Evolutionary conservation across 192 early-diverging fungal genomes (phyloP).

Genomic region (Coemansia sp.): DNA sequence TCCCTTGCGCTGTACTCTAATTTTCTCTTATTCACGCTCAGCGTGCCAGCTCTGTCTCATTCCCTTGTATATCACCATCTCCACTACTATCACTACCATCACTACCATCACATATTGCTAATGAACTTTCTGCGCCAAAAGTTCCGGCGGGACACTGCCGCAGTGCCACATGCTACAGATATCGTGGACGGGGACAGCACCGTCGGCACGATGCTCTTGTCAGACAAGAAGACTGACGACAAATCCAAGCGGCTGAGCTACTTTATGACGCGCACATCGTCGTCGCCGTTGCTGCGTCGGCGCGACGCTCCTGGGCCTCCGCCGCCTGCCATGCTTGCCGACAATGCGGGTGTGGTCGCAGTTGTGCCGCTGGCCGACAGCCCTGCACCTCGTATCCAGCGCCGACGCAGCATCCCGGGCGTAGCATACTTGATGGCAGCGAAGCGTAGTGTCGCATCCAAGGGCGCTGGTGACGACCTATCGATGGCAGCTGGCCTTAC

Average conservation of each 20-base stretch:
- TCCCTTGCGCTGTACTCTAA: neutral
- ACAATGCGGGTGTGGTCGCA: neutral
- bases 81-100: neutral
- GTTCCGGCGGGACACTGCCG: conserved; percentile 13
- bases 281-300: conserved; percentile 16
- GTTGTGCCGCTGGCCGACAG: conserved; percentile 10
- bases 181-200: neutral
- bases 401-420: conserved; percentile 42
- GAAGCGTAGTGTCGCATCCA: neutral
- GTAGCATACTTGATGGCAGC: conserved; percentile 33
- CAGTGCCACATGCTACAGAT: neutral
- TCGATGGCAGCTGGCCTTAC: neutral
- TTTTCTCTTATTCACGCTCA: neutral
- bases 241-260: conserved; percentile 36
- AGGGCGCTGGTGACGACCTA: neutral
- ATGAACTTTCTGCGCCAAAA: conserved; percentile 51
- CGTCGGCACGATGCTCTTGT: neutral
- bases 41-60: neutral
- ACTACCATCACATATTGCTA: neutral
- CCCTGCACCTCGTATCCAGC: conserved; percentile 1
- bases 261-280: conserved; percentile 30
- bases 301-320: conserved; percentile 14
- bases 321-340: neutral
- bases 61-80: neutral
- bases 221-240: neutral